phyloP scores from a whole-genome alignment of 495 filamentous ascomycete species.

The Neurospora sp. region DNA sequence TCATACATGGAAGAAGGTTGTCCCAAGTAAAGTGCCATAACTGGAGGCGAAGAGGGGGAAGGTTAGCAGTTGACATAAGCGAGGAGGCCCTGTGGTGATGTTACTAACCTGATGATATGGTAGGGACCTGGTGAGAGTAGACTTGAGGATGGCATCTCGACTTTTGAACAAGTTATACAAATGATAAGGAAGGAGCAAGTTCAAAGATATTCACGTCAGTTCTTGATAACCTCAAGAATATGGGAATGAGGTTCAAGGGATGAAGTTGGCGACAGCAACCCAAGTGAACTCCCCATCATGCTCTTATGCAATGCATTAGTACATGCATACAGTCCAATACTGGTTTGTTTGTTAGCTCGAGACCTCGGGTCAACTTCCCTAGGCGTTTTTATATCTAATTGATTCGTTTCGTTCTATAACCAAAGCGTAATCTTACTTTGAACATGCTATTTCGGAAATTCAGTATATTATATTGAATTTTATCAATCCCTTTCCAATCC shows the following conservation, averaged over 20 bases:
- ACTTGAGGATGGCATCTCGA: constrained; percentile 5
- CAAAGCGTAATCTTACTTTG: background rate
- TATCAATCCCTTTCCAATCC: background rate
- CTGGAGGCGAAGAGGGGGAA: constrained; percentile 26
- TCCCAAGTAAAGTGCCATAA: constrained; percentile 71
- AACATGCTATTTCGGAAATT: background rate
- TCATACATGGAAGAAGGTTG: constrained; percentile 66
- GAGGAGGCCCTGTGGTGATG: background rate
- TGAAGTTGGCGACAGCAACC: background rate
- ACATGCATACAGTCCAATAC: background rate
- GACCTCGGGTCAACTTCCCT: background rate
- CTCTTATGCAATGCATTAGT: background rate
- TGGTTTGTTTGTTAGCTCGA: background rate
- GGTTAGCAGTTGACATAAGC: background rate
- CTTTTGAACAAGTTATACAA: background rate
- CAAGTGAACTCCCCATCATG: background rate
- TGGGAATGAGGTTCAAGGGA: background rate
- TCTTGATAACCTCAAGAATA: background rate
- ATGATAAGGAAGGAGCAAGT: background rate
- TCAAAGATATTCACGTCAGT: background rate
- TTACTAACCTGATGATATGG: constrained; percentile 61
- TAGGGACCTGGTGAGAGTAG: constrained; percentile 58
- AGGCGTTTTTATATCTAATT: background rate
- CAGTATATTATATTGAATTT: background rate
- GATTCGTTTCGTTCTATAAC: background rate